Evolutionary conservation across 164 flowering plant genomes (phyloP).

Genomic region (Chloranthus sessilifolius): DNA sequence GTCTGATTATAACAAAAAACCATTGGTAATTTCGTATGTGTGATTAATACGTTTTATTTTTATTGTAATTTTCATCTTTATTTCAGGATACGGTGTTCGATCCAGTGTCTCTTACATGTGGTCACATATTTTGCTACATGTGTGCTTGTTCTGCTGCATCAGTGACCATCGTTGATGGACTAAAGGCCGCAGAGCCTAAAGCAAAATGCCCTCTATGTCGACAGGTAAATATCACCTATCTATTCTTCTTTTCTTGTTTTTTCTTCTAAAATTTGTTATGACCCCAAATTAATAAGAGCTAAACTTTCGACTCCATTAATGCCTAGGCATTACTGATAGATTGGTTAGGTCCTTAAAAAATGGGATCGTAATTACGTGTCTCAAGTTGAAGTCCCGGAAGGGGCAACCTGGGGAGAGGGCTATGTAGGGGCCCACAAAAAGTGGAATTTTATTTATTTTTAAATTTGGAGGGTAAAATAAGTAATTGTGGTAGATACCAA

Average conservation of each 20-base stretch:
- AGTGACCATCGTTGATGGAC: conserved; percentile 75
- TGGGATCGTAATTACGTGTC: too few species aligned
- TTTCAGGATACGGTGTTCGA: conserved; percentile 85
- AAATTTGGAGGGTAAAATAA: too few species aligned
- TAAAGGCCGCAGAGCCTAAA: conserved; percentile 51
- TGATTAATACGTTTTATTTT: not conserved
- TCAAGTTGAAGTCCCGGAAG: too few species aligned
- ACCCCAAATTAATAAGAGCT: too few species aligned
- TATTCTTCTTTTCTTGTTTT: not conserved
- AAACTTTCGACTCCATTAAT: too few species aligned
- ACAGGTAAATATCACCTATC: conserved; percentile 33
- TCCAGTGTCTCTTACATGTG: conserved; percentile 80
- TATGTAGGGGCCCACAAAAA: too few species aligned
- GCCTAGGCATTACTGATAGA: too few species aligned
- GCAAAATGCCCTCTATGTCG: conserved; percentile 88
- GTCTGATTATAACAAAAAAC: not conserved
- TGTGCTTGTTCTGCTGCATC: conserved; percentile 92
- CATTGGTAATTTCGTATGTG: not conserved
- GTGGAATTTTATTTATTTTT: too few species aligned
- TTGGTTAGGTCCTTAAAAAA: too few species aligned
- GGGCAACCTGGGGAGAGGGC: too few species aligned
- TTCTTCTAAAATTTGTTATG: too few species aligned
- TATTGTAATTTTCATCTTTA: not conserved
- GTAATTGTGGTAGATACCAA: too few species aligned
- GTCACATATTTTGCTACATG: conserved; percentile 87